Conservation (phyloP, 2,329 filamentous ascomycete species). For the Pseudogymnoascus sp. region DNA sequence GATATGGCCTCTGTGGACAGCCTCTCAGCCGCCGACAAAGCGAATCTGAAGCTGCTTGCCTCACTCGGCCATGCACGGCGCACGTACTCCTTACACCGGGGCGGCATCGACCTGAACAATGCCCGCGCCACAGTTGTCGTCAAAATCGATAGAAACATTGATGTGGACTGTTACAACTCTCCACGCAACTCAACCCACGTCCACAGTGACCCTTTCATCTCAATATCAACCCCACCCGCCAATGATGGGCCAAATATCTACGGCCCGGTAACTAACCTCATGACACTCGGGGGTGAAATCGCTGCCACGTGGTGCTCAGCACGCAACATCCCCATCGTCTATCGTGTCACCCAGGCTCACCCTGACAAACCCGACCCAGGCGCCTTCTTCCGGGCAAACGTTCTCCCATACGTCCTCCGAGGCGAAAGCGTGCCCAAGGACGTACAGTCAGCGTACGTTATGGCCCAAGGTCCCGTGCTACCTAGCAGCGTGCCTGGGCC, state of each 20-base stretch:
- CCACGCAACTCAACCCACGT: constrained; percentile 1
- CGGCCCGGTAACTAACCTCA: constrained; percentile 39
- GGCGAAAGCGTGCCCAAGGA: constrained; percentile 4
- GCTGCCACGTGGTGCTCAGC: constrained; percentile 52
- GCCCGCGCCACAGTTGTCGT: constrained; percentile 37
- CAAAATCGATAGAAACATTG: constrained; percentile 29
- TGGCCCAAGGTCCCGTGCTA: constrained; percentile 42
- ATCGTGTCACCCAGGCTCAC: constrained; percentile 32
- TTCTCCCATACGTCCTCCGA: constrained; percentile 15
- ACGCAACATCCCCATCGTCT: constrained; percentile 51
- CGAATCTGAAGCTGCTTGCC: constrained; percentile 41
- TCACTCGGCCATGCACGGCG: constrained; percentile 36
- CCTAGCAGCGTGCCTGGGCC: constrained; percentile 45
- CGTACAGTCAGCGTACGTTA: constrained; percentile 19
- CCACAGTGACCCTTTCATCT: background rate
- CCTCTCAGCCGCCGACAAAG: constrained; percentile 35
- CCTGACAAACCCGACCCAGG: constrained; percentile 18
- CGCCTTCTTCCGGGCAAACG: constrained; percentile 19
- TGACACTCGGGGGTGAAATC: constrained; percentile 55
- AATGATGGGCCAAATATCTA: background rate
- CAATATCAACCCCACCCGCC: background rate
- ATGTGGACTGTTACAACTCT: background rate
- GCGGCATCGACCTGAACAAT: constrained; percentile 42
- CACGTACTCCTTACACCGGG: constrained; percentile 37
- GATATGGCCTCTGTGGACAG: constrained; percentile 22